Evolutionary conservation across 192 early-diverging fungal species (phyloP).

Genomic region (Coemansia sp.): DNA sequence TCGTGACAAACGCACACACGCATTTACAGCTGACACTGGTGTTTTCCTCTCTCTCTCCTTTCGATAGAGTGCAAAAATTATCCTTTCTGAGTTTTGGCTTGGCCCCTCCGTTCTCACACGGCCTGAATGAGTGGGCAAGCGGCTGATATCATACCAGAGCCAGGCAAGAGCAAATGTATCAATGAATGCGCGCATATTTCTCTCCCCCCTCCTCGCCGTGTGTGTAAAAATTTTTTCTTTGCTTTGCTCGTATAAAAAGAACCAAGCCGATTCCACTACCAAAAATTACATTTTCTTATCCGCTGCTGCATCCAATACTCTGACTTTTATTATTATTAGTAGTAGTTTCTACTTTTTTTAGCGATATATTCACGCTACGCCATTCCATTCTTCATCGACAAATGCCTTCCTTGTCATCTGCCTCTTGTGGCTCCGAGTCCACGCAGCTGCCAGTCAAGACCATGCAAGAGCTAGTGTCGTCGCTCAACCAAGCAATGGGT

Average conservation of each 20-base stretch:
- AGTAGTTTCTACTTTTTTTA: background rate
- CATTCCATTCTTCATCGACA: background rate
- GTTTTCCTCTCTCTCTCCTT: background rate
- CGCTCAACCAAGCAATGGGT: constrained; percentile 43
- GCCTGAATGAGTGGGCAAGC: background rate
- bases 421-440: background rate
- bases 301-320: too few species aligned
- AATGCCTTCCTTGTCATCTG: background rate
- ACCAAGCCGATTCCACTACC: too few species aligned
- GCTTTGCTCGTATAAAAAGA: too few species aligned
- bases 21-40: background rate
- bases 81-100: too few species aligned
- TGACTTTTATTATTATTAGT: too few species aligned
- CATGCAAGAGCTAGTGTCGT: constrained; percentile 41
- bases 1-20: constrained; percentile 44
- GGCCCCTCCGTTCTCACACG: constrained; percentile 7
- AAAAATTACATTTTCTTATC: too few species aligned
- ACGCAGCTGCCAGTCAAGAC: constrained; percentile 13
- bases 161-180: too few species aligned
- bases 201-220: too few species aligned
- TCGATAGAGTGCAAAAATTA: background rate
- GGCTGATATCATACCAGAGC: background rate
- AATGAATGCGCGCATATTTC: too few species aligned
- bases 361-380: too few species aligned
- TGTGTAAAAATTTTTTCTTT: too few species aligned